Conservation (phyloP, 306 rosid species). For the Fagus sylvatica region DNA sequence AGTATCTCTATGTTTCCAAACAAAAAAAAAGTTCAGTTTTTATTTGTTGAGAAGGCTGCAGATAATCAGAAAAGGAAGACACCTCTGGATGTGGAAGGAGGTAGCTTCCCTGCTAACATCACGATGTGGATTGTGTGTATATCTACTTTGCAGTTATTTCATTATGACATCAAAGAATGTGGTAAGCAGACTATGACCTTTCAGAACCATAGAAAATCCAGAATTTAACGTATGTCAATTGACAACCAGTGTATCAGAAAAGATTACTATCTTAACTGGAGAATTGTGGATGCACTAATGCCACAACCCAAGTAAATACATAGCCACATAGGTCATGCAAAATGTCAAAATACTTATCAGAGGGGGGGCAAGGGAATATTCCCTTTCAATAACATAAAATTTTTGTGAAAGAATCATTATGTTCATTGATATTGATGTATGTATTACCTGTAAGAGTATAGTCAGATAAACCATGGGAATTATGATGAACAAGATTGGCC, state of each 20-base stretch:
- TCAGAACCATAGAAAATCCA: too few relatives aligned
- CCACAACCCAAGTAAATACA: background rate
- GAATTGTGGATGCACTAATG: background rate
- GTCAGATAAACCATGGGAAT: constrained; percentile 44
- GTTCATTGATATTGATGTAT: background rate
- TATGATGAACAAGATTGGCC: constrained; percentile 53
- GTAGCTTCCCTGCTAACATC: too few relatives aligned
- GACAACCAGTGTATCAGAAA: background rate
- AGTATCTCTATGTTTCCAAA: constrained; percentile 11
- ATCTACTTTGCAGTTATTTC: too few relatives aligned
- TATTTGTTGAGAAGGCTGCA: too few relatives aligned
- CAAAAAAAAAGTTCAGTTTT: background rate
- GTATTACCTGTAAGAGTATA: constrained; percentile 43
- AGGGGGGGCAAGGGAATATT: background rate
- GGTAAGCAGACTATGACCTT: background rate
- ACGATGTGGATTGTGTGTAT: too few relatives aligned
- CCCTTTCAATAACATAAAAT: background rate
- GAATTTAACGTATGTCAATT: background rate
- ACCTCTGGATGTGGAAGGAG: too few relatives aligned
- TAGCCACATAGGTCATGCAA: background rate
- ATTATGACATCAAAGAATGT: background rate
- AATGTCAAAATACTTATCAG: background rate
- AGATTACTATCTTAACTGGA: too few relatives aligned
- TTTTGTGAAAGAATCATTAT: background rate
- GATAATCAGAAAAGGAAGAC: too few relatives aligned